Base-by-base conservation (phyloP, 805 yeast genomes). In the Candida yuanshanica region DNA sequence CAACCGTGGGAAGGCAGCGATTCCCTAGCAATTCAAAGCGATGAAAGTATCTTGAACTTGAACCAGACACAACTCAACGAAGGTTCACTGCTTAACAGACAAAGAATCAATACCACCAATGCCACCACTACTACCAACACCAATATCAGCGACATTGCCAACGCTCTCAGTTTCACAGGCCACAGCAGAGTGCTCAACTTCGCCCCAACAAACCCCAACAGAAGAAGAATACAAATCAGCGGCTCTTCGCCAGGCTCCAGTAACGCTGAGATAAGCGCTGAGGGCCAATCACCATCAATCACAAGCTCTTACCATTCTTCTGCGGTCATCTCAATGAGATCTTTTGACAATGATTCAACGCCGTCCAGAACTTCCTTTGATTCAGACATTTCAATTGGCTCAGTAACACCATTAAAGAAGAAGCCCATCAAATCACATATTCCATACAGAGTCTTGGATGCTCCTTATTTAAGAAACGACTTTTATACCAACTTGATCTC, bases 401-500 rank as follows among this genome's bases (percentile, higher is more conserved):
- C 44, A 13, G 26, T 20, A 12, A 13, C 14, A n/a, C 27, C 36
- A 13, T 33, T 29, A 17, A 33, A 51, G 8, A 52, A 54, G 41
- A 58, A 57, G 36, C 51, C 55, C 25, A 46, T 64, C 7, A 62
- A 59, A 39, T 55, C 70, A 3, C 68, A 64, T 20, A 60, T 62
- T 16, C 75, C 81, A 0, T 74, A 60, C 47, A 67, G 74, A 45
- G 77, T 78, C 0, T 58, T 81, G 16, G 82, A 77, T 54, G 90
- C 93, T 0, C 89, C 89, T 0, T 77, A 78, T 2, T 59, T 87
- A 39, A 64, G 82, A 45, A 81, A 85, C 58, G 95, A 88, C 56
- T 87, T 80, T 54, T 88, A 87, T 59, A 72, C 86, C 1, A 84
- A 84, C 53, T 64, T 84, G 41, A 72, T 87, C 0, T 74, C 87